A percentile compares a stretch with the other conserved stretches of the same genome.
Evolutionary conservation across 768 basidiomycete genomes (phyloP).

Genomic region (Trametes gibbosa): DNA sequence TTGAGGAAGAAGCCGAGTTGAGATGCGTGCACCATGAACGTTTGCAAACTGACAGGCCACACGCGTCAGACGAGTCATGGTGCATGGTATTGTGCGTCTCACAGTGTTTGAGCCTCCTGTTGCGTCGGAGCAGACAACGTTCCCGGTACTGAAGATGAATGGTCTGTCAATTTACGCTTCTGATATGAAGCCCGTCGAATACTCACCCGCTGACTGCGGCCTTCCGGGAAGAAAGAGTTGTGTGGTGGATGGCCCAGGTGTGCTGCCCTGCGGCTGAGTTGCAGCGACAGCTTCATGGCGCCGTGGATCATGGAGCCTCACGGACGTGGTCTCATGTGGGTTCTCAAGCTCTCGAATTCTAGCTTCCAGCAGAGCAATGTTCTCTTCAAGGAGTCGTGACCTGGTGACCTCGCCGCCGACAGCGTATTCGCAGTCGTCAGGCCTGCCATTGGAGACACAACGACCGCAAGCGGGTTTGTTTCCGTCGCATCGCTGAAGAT

Average conservation of each 20-base stretch:
- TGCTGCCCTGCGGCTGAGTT: not conserved
- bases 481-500: slow-evolving; percentile 64
- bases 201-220: not conserved
- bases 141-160: not conserved
- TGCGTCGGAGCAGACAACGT: slow-evolving; percentile 4
- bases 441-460: slow-evolving; percentile 46
- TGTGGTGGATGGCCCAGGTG: not conserved
- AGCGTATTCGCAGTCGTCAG: slow-evolving; percentile 69
- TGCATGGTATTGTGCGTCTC: not conserved
- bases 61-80: not conserved
- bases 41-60: slow-evolving; percentile 45
- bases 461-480: slow-evolving; percentile 62
- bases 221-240: not conserved
- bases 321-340: slow-evolving; percentile 27
- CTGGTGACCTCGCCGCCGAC: slow-evolving; percentile 60
- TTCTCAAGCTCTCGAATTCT: slow-evolving; percentile 41
- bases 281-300: not conserved
- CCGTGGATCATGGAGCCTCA: slow-evolving; percentile 19
- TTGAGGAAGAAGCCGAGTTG: slow-evolving; percentile 71
- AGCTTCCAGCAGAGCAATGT: slow-evolving; percentile 54
- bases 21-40: slow-evolving; percentile 53
- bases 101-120: slow-evolving; percentile 14
- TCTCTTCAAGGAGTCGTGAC: slow-evolving; percentile 61
- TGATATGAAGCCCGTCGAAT: not conserved
- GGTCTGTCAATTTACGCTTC: not conserved